Base-by-base conservation (phyloP, 768 basidiomycete species). In the Symmetrospora coprosmae region DNA sequence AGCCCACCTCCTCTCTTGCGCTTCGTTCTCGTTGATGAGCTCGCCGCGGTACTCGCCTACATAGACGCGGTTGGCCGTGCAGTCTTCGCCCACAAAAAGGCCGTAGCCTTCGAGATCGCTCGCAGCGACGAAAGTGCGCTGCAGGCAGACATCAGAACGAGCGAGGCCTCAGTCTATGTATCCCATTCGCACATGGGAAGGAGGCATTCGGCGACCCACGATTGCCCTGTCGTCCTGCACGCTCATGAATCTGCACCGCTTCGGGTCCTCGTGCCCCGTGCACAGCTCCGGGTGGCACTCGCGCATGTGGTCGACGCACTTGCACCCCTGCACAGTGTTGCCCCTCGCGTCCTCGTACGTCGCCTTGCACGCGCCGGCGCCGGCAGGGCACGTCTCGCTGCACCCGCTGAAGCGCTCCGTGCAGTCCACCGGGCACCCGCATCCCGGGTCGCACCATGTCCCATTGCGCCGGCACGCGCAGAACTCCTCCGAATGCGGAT, bases 391-490 rank as follows among this genome's bases (percentile, higher is more conserved):
- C 5, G n/a, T n/a, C n/a, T n/a, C n/a, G n/a, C 46, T 43, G 37
- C 55, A 58, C 17, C 55, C 55, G 11, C 28, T 40, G 27, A 58
- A 58, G 43, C 55, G 55, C 17, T 58, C 55, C 11, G 38, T 43
- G 43, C 55, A 58, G 31, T 58, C 55, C 4, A 45, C 41, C n/a
- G 55, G 55, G 33, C 55, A 58, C 19, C 55, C 55, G 23, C 55
- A 58, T 3, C 55, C 55, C n/a, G 55, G 55, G n/a, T 58, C 55
- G 23, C 55, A 58, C 55, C 55, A 58, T 5, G 55, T 58, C 13
- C 55, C 55, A 27, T 58, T 31, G 16, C 43, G n/a, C 23, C 37
- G 39, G 27, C 55, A 58, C n/a, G 28, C 31, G 31, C 55, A 58
- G 41, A 50, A 50, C 8, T 31, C 23, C 19, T 33, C 55, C 16